Evolutionary conservation across 441 rosid genomes (phyloP).

Genomic region (Sinapis alba): DNA sequence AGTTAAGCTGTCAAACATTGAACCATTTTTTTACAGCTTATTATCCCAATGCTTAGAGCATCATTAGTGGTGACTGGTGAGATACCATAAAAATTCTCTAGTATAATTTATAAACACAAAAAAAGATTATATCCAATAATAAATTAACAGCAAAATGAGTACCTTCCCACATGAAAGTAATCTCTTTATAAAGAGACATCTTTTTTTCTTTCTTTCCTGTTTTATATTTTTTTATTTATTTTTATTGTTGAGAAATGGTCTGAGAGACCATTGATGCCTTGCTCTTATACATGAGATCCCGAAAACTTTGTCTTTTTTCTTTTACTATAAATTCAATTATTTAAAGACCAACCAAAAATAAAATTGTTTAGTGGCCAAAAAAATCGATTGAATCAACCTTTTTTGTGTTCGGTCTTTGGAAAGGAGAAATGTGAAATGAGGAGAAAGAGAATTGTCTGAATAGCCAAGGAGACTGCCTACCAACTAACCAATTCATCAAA

Average conservation of each 20-base stretch:
- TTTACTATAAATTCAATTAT: not conserved
- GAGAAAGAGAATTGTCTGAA: slow-evolving; percentile 35
- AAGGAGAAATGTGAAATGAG: slow-evolving; percentile 32
- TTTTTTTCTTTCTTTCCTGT: too few relatives aligned
- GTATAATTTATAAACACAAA: too few relatives aligned
- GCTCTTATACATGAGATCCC: slow-evolving; percentile 7
- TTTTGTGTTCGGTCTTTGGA: not conserved
- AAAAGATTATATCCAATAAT: too few relatives aligned
- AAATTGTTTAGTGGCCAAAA: not conserved
- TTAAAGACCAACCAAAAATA: not conserved
- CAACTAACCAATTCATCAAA: slow-evolving; percentile 13
- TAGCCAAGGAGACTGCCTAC: slow-evolving; percentile 43
- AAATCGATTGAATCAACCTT: not conserved
- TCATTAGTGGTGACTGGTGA: not conserved
- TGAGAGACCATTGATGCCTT: too few relatives aligned
- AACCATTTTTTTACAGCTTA: not conserved
- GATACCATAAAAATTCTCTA: too few relatives aligned
- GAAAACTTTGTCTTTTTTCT: not conserved
- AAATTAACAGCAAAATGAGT: too few relatives aligned
- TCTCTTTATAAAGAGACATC: too few relatives aligned
- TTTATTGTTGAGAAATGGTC: too few relatives aligned
- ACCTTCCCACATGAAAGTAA: too few relatives aligned
- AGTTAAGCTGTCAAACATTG: slow-evolving; percentile 10
- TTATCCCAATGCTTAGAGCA: not conserved
- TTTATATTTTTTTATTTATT: too few relatives aligned